These are phyloP conservation scores for Termitomyces sp. DNA, from an alignment of 768 basidiomycete genomes.

Conservation along the genomic window DNA sequence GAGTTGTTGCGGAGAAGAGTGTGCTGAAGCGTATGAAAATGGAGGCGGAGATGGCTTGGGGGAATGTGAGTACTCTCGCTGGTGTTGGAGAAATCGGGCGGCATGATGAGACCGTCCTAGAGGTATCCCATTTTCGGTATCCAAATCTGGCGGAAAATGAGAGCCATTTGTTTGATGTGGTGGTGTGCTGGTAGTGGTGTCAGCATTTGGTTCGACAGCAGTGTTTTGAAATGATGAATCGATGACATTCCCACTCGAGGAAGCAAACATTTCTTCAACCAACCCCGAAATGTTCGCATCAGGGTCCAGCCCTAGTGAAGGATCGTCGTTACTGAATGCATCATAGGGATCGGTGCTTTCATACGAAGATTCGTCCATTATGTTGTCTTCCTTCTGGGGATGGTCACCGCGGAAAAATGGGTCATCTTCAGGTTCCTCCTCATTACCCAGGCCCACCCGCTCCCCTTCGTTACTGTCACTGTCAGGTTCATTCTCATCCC, in stretches of 20 bases:
- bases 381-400: slow-evolving; percentile 21
- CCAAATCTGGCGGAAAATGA: slow-evolving; percentile 48
- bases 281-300: slow-evolving; percentile 66
- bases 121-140: slow-evolving; percentile 59
- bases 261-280: slow-evolving; percentile 63
- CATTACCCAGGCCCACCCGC: slow-evolving; percentile 19
- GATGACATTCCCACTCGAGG: slow-evolving; percentile 23
- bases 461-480: slow-evolving; percentile 26
- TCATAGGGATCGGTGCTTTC: slow-evolving; percentile 42
- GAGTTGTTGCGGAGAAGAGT: slow-evolving; percentile 12
- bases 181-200: slow-evolving; percentile 29
- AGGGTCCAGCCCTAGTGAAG: slow-evolving; percentile 33
- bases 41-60: slow-evolving; percentile 29
- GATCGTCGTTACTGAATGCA: slow-evolving; percentile 27
- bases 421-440: slow-evolving; percentile 34
- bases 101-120: slow-evolving; percentile 61
- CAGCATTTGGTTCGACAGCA: neutral
- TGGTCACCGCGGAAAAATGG: slow-evolving; percentile 35
- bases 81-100: slow-evolving; percentile 44
- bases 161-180: slow-evolving; percentile 26
- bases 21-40: slow-evolving; percentile 18
- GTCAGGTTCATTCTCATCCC: slow-evolving; percentile 34
- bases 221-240: neutral
- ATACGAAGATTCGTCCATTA: slow-evolving; percentile 30
- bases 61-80: slow-evolving; percentile 26